These are phyloP conservation scores for Citrullus mucosospermus DNA, from an alignment of 306 rosid species.

Conservation along the genomic window DNA sequence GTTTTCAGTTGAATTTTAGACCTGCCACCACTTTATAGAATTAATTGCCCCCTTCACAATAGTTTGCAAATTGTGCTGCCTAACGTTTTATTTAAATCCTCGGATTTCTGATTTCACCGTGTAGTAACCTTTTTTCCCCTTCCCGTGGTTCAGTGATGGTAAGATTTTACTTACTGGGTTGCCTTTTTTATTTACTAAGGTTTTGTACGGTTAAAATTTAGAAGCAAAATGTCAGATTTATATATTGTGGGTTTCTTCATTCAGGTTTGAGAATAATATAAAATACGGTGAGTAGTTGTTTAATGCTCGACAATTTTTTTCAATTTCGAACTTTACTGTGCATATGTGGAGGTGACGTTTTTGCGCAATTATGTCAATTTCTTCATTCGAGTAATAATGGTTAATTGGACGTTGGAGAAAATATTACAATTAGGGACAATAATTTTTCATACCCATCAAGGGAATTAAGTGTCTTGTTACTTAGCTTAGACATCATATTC, in stretches of 20 bases:
- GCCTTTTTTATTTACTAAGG: background rate
- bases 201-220: no score
- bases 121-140: background rate
- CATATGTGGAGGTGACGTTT: background rate
- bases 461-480: background rate
- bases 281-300: background rate
- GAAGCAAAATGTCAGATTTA: background rate
- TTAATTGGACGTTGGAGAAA: background rate
- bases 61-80: background rate
- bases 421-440: background rate
- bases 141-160: background rate
- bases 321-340: background rate
- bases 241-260: background rate
- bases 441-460: background rate
- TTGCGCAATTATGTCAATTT: background rate
- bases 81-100: background rate
- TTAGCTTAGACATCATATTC: background rate
- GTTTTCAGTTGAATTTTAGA: background rate
- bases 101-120: background rate
- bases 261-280: no score
- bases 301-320: background rate
- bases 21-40: background rate
- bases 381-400: background rate
- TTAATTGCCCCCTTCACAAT: background rate
- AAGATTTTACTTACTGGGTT: background rate